These are phyloP conservation scores for Bondarzewia mesenterica DNA, from an alignment of 1,284 basidiomycete genomes.

Conservation along the genomic window DNA sequence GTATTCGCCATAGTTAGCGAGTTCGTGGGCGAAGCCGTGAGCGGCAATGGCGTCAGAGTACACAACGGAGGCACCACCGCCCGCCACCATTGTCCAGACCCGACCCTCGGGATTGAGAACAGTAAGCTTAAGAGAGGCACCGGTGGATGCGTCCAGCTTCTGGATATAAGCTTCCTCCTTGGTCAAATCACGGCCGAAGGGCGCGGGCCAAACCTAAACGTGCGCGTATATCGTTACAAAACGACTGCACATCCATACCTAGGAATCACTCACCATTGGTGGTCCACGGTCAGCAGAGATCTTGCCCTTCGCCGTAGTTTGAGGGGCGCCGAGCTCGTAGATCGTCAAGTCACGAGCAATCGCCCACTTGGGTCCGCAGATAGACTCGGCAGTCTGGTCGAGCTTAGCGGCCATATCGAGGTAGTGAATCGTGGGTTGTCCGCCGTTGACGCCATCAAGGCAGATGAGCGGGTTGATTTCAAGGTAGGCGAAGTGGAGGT, in stretches of 20 bases:
- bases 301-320: conserved; percentile 35
- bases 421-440: conserved; percentile 83
- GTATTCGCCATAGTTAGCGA: conserved; percentile 99
- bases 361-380: conserved; percentile 98
- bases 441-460: conserved; percentile 74
- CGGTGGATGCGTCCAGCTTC: conserved; percentile 94
- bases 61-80: conserved; percentile 75
- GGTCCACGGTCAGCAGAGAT: conserved; percentile 89
- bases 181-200: conserved; percentile 96
- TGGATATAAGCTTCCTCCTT: conserved; percentile 99
- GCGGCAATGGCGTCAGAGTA: conserved; percentile 96
- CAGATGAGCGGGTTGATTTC: conserved; percentile 99
- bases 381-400: conserved; percentile 96
- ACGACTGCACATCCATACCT: conserved; percentile 5
- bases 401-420: conserved; percentile 99
- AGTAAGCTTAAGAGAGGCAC: conserved; percentile 96
- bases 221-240: not conserved
- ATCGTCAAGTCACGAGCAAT: conserved; percentile 87
- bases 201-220: conserved; percentile 89
- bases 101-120: conserved; percentile 93
- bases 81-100: conserved; percentile 99
- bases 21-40: conserved; percentile 93
- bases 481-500: conserved; percentile 97
- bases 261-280: conserved; percentile 64
- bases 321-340: conserved; percentile 44